Base-by-base conservation (phyloP, 192 early-diverging fungal species). In the Coemansia furcata region DNA sequence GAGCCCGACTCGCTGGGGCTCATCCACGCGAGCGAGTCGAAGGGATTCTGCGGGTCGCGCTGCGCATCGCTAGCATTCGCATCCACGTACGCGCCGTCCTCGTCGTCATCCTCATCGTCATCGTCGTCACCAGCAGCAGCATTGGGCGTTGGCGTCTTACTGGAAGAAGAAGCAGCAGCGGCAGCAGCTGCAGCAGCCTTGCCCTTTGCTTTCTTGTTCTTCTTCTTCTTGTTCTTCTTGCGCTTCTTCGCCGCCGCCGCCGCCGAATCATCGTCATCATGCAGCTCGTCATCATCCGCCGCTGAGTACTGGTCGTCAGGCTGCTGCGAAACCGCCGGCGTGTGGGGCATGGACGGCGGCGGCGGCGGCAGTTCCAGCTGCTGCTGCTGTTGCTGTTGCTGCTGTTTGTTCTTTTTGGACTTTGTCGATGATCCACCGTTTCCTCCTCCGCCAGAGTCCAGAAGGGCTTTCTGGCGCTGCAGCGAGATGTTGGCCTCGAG, bases 401-500 rank as follows among this genome's bases (percentile, higher is more conserved):
- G 55, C 14, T 36, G 62, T 19, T 50, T 26, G 6, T 21, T 46
- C 42, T 30, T 32, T 44, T 33, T 43, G 29, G 61, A 21, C 15
- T 44, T 46, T 26, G 40, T 12, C 23, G 47, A 26, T 29, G 62
- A 63, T 4, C 40, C 58, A 37, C 65, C 67, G 11, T 67, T 33
- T 1, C 63, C 62, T 4, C 65, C 61, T 11, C 36, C 62, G 37
- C 23, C 23, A 26, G 23, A 26, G 23, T 77, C 68, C 29, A 83
- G 73, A 47, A 83, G 63, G 11, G 68, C 66, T 44, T 75, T 74
- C 12, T 85, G 75, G 3, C 83, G 83, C 68, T 85, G 75, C 61
- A 76, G 49, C 21, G 83, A 80, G n/a, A 85, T 80, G 43, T 85
- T 85, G 46, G 76, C 72, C 65, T 88, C 90, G 57, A 88, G 85